Evolutionary conservation across 345 rosid species (phyloP).

Genomic region (Garcia nutans): DNA sequence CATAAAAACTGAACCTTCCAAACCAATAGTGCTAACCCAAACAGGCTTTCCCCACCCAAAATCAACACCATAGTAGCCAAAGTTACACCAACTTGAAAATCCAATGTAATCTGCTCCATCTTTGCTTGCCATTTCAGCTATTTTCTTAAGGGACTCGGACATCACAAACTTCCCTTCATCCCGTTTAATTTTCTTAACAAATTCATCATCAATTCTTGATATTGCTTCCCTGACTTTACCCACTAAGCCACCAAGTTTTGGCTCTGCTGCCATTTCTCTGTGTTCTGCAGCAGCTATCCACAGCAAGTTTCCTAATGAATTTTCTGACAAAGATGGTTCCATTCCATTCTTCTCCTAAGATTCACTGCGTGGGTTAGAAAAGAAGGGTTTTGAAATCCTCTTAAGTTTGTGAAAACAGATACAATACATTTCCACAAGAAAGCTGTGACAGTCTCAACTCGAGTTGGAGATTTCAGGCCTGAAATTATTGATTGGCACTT

Average conservation of each 20-base stretch:
- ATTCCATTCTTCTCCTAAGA: conserved; percentile 35
- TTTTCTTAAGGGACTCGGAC: conserved; percentile 17
- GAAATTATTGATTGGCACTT: conserved; percentile 1
- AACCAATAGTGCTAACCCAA: conserved; percentile 38
- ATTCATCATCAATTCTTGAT: conserved; percentile 29
- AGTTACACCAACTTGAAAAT: conserved; percentile 42
- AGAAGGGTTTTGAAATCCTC: conserved; percentile 26
- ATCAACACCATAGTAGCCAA: conserved; percentile 32
- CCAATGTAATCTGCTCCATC: conserved; percentile 26
- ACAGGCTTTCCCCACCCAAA: conserved; percentile 49
- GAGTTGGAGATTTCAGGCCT: conserved; percentile 17
- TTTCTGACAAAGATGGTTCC: conserved; percentile 18
- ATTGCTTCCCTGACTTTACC: conserved; percentile 26
- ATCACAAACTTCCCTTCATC: conserved; percentile 18
- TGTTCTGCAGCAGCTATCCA: conserved; percentile 35
- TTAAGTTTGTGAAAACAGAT: conserved; percentile 21
- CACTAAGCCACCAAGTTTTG: conserved; percentile 25
- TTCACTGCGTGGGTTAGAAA: conserved; percentile 34
- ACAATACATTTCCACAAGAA: conserved; percentile 28
- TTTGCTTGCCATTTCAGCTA: conserved; percentile 7
- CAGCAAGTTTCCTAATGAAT: conserved; percentile 30
- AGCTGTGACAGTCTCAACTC: conserved; percentile 22
- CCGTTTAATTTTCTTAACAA: conserved; percentile 21
- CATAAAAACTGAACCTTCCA: conserved; percentile 15
- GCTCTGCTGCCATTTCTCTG: background rate